Conservation (phyloP, 176 grass and related monocot genomes). For the Ananas comosus region DNA sequence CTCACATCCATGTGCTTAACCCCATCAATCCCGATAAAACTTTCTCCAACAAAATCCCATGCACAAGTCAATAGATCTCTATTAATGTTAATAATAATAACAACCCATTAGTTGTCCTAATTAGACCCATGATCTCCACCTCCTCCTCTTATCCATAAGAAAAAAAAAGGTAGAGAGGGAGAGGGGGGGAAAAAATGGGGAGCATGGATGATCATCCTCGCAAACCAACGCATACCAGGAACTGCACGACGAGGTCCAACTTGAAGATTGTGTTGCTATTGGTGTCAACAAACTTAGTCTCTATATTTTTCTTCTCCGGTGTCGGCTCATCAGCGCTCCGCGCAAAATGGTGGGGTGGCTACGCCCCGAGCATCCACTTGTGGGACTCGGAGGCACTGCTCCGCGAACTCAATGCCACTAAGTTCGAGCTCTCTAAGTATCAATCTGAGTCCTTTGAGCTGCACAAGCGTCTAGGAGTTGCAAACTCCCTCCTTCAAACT, state of each 20-base stretch:
- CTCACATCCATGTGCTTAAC: too few relatives aligned
- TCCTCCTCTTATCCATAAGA: neutral
- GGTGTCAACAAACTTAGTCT: conserved; percentile 14
- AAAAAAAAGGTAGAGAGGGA: neutral
- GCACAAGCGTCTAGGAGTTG: conserved; percentile 24
- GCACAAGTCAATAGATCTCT: too few relatives aligned
- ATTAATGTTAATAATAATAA: too few relatives aligned
- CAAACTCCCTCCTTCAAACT: conserved; percentile 47
- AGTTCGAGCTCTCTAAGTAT: conserved; percentile 20
- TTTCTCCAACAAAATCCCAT: too few relatives aligned
- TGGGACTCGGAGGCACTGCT: conserved; percentile 31
- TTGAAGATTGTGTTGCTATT: conserved; percentile 23
- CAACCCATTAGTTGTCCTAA: too few relatives aligned
- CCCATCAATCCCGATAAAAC: too few relatives aligned
- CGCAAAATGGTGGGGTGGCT: conserved; percentile 6
- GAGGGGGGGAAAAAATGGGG: conserved; percentile 30
- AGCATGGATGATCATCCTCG: conserved; percentile 34
- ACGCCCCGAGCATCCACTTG: conserved; percentile 15
- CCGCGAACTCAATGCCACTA: conserved; percentile 48
- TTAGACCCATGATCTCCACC: neutral
- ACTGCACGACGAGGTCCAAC: conserved; percentile 13
- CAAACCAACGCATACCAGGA: conserved; percentile 18
- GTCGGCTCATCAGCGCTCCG: neutral
- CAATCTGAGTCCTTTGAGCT: conserved; percentile 27
- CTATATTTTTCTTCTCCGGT: conserved; percentile 20